Evolutionary conservation across 2,329 filamentous ascomycete genomes (phyloP).

Genomic region (Alternaria sp.): DNA sequence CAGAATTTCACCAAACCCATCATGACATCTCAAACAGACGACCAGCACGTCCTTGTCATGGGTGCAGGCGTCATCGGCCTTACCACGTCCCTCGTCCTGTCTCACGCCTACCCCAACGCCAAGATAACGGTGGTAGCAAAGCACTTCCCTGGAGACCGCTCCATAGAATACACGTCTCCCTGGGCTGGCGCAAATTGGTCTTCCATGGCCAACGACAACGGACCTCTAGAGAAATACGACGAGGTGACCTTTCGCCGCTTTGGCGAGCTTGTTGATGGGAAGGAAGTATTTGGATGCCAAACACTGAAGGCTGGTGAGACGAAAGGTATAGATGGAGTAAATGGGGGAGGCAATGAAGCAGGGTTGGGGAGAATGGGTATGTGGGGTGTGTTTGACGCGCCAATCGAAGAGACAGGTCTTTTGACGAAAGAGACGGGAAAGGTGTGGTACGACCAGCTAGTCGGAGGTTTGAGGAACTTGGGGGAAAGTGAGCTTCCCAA

Average conservation of each 20-base stretch:
- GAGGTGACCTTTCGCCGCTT: conserved; percentile 43
- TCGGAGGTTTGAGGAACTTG: conserved; percentile 49
- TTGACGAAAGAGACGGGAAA: conserved; percentile 50
- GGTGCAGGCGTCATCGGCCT: conserved; percentile 73
- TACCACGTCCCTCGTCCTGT: conserved; percentile 70
- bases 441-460: conserved; percentile 55
- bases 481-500: conserved; percentile 42
- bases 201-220: conserved; percentile 58
- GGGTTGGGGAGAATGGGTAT: conserved; percentile 40
- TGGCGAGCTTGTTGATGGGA: conserved; percentile 34
- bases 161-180: conserved; percentile 88
- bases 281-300: conserved; percentile 30
- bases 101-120: conserved; percentile 61
- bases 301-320: conserved; percentile 23
- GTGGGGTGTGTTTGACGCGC: conserved; percentile 41
- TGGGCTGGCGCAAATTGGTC: conserved; percentile 87
- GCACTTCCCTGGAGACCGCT: conserved; percentile 93
- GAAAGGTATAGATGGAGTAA: background rate
- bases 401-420: conserved; percentile 45
- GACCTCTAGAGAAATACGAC: conserved; percentile 43
- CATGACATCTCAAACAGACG: conserved; percentile 20
- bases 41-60: conserved; percentile 38
- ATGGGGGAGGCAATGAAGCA: conserved; percentile 28
- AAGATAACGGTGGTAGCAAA: conserved; percentile 79
- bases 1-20: background rate